phyloP scores from a whole-genome alignment of 2,329 filamentous ascomycete species.

The Sclerotinia subarctica region DNA sequence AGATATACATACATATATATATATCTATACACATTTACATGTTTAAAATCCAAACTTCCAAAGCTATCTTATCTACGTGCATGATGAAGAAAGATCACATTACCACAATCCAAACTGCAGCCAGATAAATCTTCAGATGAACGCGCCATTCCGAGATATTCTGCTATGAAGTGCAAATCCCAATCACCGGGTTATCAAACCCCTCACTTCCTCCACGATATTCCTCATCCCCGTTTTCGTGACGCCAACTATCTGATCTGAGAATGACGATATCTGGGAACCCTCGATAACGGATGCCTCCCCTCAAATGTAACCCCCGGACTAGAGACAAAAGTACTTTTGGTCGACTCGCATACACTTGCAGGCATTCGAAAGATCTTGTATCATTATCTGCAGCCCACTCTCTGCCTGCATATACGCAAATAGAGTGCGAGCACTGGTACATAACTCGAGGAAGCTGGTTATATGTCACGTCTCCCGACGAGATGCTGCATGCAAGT shows the following conservation, averaged over 20 bases:
- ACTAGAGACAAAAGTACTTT: not conserved
- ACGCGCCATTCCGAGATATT: not conserved
- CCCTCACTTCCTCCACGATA: not conserved
- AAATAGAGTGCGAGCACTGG: not conserved
- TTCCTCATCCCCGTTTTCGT: constrained; percentile 3
- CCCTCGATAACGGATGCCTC: not conserved
- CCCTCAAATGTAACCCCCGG: not conserved
- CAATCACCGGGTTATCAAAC: constrained; percentile 11
- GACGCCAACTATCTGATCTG: not conserved
- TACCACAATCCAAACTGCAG: not conserved
- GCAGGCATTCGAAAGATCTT: constrained; percentile 18
- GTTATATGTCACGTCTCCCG: constrained; percentile 8
- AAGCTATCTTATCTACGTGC: not conserved
- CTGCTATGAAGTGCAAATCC: not conserved
- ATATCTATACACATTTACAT: too few species aligned
- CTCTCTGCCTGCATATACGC: constrained; percentile 4
- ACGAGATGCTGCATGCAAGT: constrained; percentile 9
- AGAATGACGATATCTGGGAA: not conserved
- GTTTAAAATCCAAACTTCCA: not conserved
- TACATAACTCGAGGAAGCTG: constrained; percentile 1
- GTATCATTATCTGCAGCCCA: constrained; percentile 6
- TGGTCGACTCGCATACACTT: constrained; percentile 11
- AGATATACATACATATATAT: too few species aligned
- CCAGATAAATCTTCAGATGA: constrained; percentile 2
- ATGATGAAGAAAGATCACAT: not conserved